Conservation (phyloP, 768 basidiomycete species). For the Cytidiella melzeri region DNA sequence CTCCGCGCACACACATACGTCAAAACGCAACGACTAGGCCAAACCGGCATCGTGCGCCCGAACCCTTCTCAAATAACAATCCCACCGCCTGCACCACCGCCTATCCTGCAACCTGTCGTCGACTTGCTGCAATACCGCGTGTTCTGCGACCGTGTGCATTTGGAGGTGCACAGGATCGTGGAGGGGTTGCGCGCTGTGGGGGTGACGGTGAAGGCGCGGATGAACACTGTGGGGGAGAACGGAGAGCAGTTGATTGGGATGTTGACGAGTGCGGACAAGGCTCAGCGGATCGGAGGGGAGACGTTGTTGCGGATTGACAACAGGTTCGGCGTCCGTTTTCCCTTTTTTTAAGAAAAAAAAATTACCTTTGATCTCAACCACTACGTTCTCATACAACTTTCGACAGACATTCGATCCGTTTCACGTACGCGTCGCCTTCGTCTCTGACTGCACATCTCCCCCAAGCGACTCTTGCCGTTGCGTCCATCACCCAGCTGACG, state of each 20-base stretch:
- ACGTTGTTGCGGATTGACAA: conserved; percentile 65
- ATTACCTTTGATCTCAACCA: not conserved
- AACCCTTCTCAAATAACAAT: conserved; percentile 13
- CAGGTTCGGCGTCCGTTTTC: conserved; percentile 43
- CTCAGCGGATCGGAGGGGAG: conserved; percentile 59
- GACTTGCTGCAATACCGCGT: conserved; percentile 76
- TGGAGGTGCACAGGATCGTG: conserved; percentile 48
- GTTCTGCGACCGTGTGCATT: conserved; percentile 58
- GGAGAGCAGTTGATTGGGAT: conserved; percentile 53
- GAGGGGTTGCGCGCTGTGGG: conserved; percentile 45
- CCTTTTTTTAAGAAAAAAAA: too few relatives aligned
- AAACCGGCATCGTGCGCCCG: conserved; percentile 19
- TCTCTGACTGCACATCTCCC: conserved; percentile 71
- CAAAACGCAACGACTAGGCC: conserved; percentile 36
- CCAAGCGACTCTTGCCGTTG: conserved; percentile 68
- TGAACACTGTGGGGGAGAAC: conserved; percentile 62
- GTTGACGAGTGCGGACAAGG: conserved; percentile 16
- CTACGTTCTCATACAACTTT: not conserved
- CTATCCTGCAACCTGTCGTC: conserved; percentile 67
- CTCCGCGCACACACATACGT: conserved; percentile 49
- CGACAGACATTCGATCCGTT: conserved; percentile 61
- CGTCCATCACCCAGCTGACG: conserved; percentile 69
- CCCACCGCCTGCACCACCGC: conserved; percentile 26
- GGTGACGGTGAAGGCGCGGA: conserved; percentile 49
- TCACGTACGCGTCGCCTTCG: conserved; percentile 74